Percentiles rank a stretch among this genome's conserved stretches.
Conservation (phyloP, 2,329 filamentous ascomycete genomes). For the Acrocalymma vagum region DNA sequence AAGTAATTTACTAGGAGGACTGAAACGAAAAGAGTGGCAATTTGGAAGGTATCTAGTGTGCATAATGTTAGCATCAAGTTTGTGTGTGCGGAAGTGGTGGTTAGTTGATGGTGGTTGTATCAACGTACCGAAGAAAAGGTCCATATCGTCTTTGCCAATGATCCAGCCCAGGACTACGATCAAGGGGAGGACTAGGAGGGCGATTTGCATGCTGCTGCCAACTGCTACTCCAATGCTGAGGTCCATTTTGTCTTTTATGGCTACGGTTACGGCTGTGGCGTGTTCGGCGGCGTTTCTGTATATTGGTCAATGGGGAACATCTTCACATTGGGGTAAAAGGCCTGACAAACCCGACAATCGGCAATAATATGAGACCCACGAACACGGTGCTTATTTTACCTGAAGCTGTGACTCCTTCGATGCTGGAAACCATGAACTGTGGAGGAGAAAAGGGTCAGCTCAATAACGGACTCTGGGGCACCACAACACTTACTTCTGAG, state of each 20-base stretch:
- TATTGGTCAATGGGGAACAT: too few species aligned
- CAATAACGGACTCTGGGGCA: too few species aligned
- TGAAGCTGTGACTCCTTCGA: slow-evolving; percentile 61
- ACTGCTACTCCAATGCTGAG: slow-evolving; percentile 72
- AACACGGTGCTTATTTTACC: slow-evolving; percentile 65
- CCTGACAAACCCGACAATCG: slow-evolving; percentile 74
- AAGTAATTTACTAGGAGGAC: slow-evolving; percentile 69
- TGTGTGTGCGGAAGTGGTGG: too few species aligned
- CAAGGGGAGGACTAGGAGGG: slow-evolving; percentile 68
- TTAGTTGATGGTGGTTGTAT: too few species aligned
- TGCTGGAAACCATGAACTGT: slow-evolving; percentile 70
- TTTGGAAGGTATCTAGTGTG: slow-evolving; percentile 90
- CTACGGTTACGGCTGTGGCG: slow-evolving; percentile 69
- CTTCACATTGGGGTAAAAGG: too few species aligned
- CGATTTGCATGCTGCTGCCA: slow-evolving; percentile 72
- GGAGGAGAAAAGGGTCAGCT: too few species aligned
- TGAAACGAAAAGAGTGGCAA: slow-evolving; percentile 69
- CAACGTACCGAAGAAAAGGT: slow-evolving; percentile 84
- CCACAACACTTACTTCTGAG: too few species aligned
- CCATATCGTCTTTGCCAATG: slow-evolving; percentile 69
- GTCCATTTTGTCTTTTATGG: slow-evolving; percentile 74
- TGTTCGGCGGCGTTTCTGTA: slow-evolving; percentile 73
- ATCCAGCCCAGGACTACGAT: slow-evolving; percentile 70
- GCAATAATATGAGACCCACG: slow-evolving; percentile 69
- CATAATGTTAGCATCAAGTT: too few species aligned